phyloP scores from a whole-genome alignment of 1,139 yeast genomes.

The Pichia sp. region DNA sequence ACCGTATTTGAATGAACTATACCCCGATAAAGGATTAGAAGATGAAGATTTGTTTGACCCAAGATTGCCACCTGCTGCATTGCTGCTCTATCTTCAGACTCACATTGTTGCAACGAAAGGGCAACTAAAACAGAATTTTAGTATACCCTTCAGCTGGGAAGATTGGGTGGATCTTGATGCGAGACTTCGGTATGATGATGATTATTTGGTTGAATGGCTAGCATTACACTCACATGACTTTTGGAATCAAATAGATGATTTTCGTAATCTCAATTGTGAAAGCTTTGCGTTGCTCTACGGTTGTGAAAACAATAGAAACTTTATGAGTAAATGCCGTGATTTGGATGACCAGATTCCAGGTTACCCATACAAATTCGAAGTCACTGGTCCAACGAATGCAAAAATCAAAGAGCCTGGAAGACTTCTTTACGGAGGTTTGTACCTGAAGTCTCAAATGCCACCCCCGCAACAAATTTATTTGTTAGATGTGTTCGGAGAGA shows the following conservation, averaged over 20 bases:
- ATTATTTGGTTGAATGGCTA: conserved; percentile 22
- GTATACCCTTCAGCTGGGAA: conserved; percentile 30
- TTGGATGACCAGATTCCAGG: conserved; percentile 8
- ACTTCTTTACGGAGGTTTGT: conserved; percentile 28
- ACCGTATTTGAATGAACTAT: conserved; percentile 11
- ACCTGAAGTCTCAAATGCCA: conserved; percentile 25
- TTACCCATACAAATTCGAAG: conserved; percentile 25
- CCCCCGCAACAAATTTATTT: conserved; percentile 30
- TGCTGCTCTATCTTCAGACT: conserved; percentile 23
- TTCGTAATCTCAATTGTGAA: conserved; percentile 20
- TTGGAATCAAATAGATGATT: conserved; percentile 7
- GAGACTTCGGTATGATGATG: conserved; percentile 22
- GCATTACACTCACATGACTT: conserved; percentile 13
- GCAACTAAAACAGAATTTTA: conserved; percentile 20
- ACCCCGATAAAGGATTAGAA: conserved; percentile 3
- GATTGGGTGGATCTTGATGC: conserved; percentile 31
- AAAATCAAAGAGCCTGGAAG: conserved; percentile 27
- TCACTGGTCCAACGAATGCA: conserved; percentile 18
- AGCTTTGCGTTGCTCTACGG: conserved; percentile 23
- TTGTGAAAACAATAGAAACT: conserved; percentile 17
- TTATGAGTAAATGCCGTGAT: conserved; percentile 16
- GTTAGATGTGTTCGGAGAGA: conserved; percentile 25
- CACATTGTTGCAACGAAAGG: conserved; percentile 19
- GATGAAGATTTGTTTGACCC: conserved; percentile 23
- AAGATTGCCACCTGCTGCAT: conserved; percentile 26